Percentiles rank a stretch among this genome's conserved stretches.
Evolutionary conservation across 192 early-diverging fungal genomes (phyloP).

Genomic region (Umbelopsis sp.): DNA sequence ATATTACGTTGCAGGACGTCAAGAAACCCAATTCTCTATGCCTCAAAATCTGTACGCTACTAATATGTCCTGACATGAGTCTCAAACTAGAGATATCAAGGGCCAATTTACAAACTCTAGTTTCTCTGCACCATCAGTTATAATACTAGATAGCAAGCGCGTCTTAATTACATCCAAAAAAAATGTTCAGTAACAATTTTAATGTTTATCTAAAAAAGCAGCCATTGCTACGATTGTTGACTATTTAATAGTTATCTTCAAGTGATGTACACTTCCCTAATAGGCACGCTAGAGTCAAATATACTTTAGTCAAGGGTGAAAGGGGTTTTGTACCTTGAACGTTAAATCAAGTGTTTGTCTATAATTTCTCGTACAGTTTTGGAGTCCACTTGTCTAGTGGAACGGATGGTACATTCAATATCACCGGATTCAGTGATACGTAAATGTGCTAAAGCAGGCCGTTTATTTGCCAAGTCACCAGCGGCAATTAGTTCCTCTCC

Average conservation of each 20-base stretch:
- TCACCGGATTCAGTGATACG: slow-evolving; percentile 1
- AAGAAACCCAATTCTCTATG: background rate
- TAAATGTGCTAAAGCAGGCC: slow-evolving; percentile 23
- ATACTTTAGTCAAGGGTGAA: background rate
- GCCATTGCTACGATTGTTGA: too few relatives aligned
- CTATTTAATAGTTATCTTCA: too few relatives aligned
- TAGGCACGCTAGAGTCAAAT: too few relatives aligned
- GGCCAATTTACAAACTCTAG: too few relatives aligned
- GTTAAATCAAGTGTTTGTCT: slow-evolving; percentile 4
- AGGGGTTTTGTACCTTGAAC: background rate
- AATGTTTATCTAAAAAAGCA: too few relatives aligned
- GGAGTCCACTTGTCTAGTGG: slow-evolving; percentile 5
- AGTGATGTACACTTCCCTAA: background rate
- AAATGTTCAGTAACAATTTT: too few relatives aligned
- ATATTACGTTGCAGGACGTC: background rate
- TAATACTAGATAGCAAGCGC: too few relatives aligned
- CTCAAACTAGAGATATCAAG: too few relatives aligned
- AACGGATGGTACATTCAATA: background rate
- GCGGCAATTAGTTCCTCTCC: slow-evolving; percentile 28
- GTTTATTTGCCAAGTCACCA: background rate
- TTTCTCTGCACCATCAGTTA: too few relatives aligned
- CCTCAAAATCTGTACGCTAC: too few relatives aligned
- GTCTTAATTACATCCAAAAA: too few relatives aligned
- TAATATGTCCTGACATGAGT: too few relatives aligned
- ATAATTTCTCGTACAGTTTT: background rate